Base-by-base conservation (phyloP, 2,329 filamentous ascomycete species). In the Aureobasidium sp. region DNA sequence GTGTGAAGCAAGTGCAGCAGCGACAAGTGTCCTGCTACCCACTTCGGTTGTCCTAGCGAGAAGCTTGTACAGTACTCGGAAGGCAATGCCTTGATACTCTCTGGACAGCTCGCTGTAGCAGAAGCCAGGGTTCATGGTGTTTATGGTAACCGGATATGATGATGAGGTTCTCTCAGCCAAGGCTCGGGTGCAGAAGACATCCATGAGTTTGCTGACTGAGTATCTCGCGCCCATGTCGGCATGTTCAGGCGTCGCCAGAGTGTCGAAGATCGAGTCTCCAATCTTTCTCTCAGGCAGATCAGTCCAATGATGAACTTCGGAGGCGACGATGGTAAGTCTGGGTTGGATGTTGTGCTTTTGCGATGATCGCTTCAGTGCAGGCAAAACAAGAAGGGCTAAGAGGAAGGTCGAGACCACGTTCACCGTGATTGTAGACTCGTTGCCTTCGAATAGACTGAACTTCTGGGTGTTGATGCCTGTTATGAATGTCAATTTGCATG, bases 331-430 rank as follows among this genome's bases (percentile, higher is more conserved):
- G 9, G 68, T 68, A 39, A 76, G 64, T 20, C 67, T 71, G 0
- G 79, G 76, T 2, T 67, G 69, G 9, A 66, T 71, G 62, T 69
- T 68, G 71, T 67, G 72, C 17, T 64, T 66, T 23, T 37, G 65
- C 7, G 68, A 75, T 15, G 75, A 79, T 29, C 76, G 72, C 56
- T 76, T 76, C 4, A 86, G 72, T 66, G 78, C 81, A 0, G 82
- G 83, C 23, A 85, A 63, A 2, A 85, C 46, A 0, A 83, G 70
- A 0, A 80, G 65, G 0, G 74, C 78, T 0, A 86, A 71, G 1
- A 85, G 67, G 44, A 84, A 76, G 0, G 80, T 83, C 13, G 73
- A 76, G 61, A 85, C 72, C 10, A 83, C 79, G 62, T 86, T 86
- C 59, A 81, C 76, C 0, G 78, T 80, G 42, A 85, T 71, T 0